Conservation (phyloP, 495 filamentous ascomycete species). For the Penicillium canariense region DNA sequence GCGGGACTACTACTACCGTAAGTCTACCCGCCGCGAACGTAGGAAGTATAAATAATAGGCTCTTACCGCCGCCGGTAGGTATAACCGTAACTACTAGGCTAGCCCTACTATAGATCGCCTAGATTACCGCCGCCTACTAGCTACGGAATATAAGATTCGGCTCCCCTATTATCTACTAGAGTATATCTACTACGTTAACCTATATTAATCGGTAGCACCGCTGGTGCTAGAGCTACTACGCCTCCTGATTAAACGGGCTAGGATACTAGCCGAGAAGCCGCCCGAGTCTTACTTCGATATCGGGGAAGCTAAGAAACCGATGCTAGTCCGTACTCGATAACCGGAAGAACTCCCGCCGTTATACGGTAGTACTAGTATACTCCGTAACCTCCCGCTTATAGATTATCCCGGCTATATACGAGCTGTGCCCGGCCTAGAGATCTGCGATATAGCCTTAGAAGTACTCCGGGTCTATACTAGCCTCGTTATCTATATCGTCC, state of each 20-base stretch:
- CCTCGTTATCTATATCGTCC: not conserved
- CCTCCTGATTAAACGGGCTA: not conserved
- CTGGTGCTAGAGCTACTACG: not conserved
- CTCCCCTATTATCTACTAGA: not conserved
- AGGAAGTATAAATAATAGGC: constrained; percentile 24
- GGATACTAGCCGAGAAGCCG: not conserved
- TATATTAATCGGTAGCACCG: not conserved
- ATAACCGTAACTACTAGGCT: constrained; percentile 9
- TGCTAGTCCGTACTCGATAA: too few relatives aligned
- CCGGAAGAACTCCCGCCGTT: too few relatives aligned
- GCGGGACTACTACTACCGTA: constrained; percentile 8
- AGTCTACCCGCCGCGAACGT: constrained; percentile 5
- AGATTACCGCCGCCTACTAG: not conserved
- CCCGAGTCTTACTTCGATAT: not conserved
- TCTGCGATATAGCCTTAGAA: not conserved
- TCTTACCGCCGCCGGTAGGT: constrained; percentile 18
- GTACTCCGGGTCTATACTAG: not conserved
- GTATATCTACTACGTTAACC: not conserved
- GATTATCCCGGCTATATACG: not conserved
- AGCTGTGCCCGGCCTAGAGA: not conserved
- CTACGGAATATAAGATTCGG: not conserved
- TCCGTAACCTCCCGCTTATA: not conserved
- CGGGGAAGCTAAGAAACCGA: not conserved
- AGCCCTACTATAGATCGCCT: not conserved
- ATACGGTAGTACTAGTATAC: not conserved